phyloP scores from a whole-genome alignment of 768 basidiomycete species.

The Trametes cubensis region DNA sequence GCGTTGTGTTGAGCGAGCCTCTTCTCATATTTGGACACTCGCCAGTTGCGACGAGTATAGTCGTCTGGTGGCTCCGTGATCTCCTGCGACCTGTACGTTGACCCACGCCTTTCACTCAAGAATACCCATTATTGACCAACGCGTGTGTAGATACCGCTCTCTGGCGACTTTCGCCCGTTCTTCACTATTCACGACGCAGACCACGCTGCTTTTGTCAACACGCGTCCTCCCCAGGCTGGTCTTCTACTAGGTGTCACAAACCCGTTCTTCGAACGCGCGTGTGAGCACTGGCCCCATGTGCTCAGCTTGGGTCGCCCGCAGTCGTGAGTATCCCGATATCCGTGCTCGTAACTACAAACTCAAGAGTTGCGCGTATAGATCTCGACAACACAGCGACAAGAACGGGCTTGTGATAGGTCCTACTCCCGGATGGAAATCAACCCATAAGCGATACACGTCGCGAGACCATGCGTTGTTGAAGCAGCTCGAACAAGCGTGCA shows the following conservation, averaged over 20 bases:
- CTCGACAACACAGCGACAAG: conserved; percentile 7
- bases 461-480: conserved; percentile 80
- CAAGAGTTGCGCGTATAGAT: neutral
- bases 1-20: conserved; percentile 87
- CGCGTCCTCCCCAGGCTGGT: conserved; percentile 77
- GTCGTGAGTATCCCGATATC: conserved; percentile 40
- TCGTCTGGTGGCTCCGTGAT: conserved; percentile 91
- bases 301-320: conserved; percentile 63
- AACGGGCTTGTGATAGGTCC: conserved; percentile 44
- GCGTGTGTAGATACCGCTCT: conserved; percentile 72
- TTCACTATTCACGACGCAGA: conserved; percentile 97
- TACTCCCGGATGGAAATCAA: conserved; percentile 74
- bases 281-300: conserved; percentile 84
- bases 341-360: neutral
- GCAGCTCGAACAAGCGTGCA: conserved; percentile 64
- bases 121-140: neutral
- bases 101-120: no score
- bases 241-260: conserved; percentile 85
- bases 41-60: conserved; percentile 82
- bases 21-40: conserved; percentile 80
- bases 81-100: conserved; percentile 72
- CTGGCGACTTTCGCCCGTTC: conserved; percentile 88
- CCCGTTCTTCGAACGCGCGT: conserved; percentile 79
- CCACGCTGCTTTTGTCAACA: conserved; percentile 72
- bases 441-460: conserved; percentile 81